Evolutionary conservation across 352 stramenopile species (phyloP).

Genomic region (Phytophthora melonis): DNA sequence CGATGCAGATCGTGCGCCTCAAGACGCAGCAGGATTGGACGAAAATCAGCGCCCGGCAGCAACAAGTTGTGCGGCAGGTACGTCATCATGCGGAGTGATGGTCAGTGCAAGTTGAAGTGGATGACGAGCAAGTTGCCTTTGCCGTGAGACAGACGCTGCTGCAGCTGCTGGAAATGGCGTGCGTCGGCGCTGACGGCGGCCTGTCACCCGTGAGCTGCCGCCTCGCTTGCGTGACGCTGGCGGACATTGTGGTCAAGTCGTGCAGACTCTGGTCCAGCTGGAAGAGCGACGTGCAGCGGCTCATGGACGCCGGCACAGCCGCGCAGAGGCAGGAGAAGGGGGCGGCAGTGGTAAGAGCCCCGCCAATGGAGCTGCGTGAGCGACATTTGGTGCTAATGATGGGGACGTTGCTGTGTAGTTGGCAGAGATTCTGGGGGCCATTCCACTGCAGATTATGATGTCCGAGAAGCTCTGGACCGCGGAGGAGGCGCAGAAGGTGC

Average conservation of each 20-base stretch:
- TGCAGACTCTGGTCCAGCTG: conserved; percentile 49
- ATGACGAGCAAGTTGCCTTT: conserved; percentile 22
- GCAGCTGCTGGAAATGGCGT: conserved; percentile 48
- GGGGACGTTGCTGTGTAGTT: conserved; percentile 36
- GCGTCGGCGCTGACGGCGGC: conserved; percentile 21
- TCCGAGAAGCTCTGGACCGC: conserved; percentile 36
- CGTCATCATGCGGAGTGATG: not conserved
- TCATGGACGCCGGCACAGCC: conserved; percentile 50
- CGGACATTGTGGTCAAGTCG: conserved; percentile 61
- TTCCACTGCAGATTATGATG: conserved; percentile 54
- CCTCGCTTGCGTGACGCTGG: conserved; percentile 59
- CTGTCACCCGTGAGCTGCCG: conserved; percentile 48
- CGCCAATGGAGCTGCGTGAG: not conserved
- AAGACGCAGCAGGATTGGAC: conserved; percentile 71
- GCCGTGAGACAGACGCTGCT: conserved; percentile 50
- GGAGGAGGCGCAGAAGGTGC: conserved; percentile 36
- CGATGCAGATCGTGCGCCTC: conserved; percentile 73
- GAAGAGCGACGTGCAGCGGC: conserved; percentile 58
- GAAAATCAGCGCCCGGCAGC: conserved; percentile 44
- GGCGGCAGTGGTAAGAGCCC: conserved; percentile 42
- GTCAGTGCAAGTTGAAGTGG: not conserved
- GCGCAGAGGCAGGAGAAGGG: conserved; percentile 42
- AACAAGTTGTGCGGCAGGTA: conserved; percentile 51
- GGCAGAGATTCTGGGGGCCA: conserved; percentile 56
- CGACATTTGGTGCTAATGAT: not conserved